Evolutionary conservation across 2,329 filamentous ascomycete genomes (phyloP).

Genomic region (Trichoderma atrobrunneum): DNA sequence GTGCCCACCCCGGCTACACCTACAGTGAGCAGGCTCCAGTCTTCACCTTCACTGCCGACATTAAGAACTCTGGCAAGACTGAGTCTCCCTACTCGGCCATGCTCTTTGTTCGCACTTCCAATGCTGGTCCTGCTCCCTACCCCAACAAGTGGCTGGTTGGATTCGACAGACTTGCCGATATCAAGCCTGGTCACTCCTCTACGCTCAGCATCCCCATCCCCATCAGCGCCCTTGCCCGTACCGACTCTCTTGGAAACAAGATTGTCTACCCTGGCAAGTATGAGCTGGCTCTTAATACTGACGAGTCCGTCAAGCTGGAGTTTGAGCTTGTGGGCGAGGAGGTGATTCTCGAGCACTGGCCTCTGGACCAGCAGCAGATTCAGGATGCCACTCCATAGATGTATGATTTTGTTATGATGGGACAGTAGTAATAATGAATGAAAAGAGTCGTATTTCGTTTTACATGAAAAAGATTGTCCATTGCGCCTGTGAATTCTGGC

Average conservation of each 20-base stretch:
- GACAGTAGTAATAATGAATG: not conserved
- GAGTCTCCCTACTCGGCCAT: constrained; percentile 53
- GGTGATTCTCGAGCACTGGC: constrained; percentile 11
- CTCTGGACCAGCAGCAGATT: not conserved
- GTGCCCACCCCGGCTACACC: constrained; percentile 4
- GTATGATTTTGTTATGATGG: not conserved
- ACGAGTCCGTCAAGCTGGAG: constrained; percentile 38
- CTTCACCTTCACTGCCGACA: constrained; percentile 31
- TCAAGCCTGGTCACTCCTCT: constrained; percentile 35
- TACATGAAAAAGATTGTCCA: not conserved
- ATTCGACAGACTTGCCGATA: constrained; percentile 43
- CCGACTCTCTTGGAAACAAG: constrained; percentile 47
- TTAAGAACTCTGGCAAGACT: constrained; percentile 46
- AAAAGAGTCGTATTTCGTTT: not conserved
- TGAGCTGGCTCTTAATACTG: constrained; percentile 43
- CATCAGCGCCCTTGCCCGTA: constrained; percentile 48
- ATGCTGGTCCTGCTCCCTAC: constrained; percentile 47
- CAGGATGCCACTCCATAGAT: not conserved
- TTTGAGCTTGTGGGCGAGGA: constrained; percentile 46
- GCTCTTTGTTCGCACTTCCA: constrained; percentile 44
- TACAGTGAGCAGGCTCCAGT: constrained; percentile 7
- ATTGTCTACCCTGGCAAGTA: constrained; percentile 55
- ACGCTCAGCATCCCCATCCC: constrained; percentile 32
- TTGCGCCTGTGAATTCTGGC: not conserved
- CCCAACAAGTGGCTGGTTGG: constrained; percentile 52